Evolutionary conservation across 441 rosid genomes (phyloP), one percentile per base, ranked within the genome.

Genomic region (Erysimum cheiri): DNA sequence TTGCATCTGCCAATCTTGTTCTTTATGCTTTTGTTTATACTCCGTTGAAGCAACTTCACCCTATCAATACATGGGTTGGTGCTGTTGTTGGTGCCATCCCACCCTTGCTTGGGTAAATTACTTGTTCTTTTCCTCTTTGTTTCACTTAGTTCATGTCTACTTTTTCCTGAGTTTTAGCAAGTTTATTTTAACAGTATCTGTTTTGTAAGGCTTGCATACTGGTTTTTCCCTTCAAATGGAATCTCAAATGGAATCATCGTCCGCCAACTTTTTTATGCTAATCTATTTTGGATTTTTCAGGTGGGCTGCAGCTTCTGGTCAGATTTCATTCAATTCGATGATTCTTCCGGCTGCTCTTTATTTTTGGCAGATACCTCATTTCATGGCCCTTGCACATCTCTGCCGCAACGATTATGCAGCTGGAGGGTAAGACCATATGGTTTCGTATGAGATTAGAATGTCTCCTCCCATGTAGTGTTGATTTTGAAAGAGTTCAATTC

Each of bases 331-430:
- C 6, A 85, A 92, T 71, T 83, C 89, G 35, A 69, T 89, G 85
- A 80, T 92, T 67, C 96, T 95, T 74, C 98, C 96, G 3, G 91
- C 93, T 62, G 99, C 96, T 78, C 96, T 93, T 43, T 94, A 92
- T 66, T 88, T 94, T 78, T 94, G 98, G 99, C 99, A 94, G 80
- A 88, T 94, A 64, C 99, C 99, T 29, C 98, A 95, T 82, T 95
- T 95, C 59, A 95, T 95, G 98, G 99, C 97, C 72, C 93, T 95
- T 76, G 96, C 98, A 31, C 85, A 85, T 75, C 75, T 92, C 53
- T 95, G 91, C 68, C 95, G 95, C 39, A 72, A 83, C 58, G 99
- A 95, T 82, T 95, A 95, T 81, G 97, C 93, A 70, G 89, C 89
- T 52, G 98, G 98, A 82, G 96, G 98, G 99, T 94, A 87, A 71